These are phyloP conservation scores for Cryomyces antarcticus DNA, from an alignment of 495 filamentous ascomycete genomes.

Conservation along the genomic window DNA sequence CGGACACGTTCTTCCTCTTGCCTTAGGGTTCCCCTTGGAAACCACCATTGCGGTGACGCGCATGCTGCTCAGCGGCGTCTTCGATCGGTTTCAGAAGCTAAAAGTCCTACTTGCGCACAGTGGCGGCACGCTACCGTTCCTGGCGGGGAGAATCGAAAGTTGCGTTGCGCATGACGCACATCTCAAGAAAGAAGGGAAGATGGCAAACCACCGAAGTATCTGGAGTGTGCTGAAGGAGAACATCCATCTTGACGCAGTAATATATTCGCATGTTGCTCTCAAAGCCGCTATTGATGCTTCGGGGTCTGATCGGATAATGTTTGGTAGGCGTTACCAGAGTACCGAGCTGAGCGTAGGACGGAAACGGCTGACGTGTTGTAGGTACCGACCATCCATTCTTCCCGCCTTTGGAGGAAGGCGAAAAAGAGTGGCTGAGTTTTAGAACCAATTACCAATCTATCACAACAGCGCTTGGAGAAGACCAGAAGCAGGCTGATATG, in stretches of 20 bases:
- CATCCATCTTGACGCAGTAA: slow-evolving; percentile 76
- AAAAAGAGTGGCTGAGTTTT: slow-evolving; percentile 66
- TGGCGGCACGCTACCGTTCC: slow-evolving; percentile 73
- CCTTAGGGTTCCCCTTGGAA: slow-evolving; percentile 79
- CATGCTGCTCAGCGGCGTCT: slow-evolving; percentile 71
- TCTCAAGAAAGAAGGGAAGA: slow-evolving; percentile 30
- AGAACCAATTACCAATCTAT: slow-evolving; percentile 58
- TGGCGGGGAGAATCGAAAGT: slow-evolving; percentile 75
- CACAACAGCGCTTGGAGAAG: slow-evolving; percentile 31
- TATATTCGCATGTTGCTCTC: slow-evolving; percentile 55
- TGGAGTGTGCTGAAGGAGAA: slow-evolving; percentile 77
- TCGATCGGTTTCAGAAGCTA: slow-evolving; percentile 54
- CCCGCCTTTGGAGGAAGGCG: slow-evolving; percentile 40
- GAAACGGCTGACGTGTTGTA: slow-evolving; percentile 6
- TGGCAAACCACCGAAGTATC: slow-evolving; percentile 32
- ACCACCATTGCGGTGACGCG: slow-evolving; percentile 80
- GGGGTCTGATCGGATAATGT: slow-evolving; percentile 48
- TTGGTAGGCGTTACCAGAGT: slow-evolving; percentile 29
- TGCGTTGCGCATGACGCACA: slow-evolving; percentile 69
- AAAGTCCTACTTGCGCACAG: slow-evolving; percentile 68
- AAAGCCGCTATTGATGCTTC: slow-evolving; percentile 48
- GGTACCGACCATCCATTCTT: slow-evolving; percentile 92
- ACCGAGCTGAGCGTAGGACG: neutral
- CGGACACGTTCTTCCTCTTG: slow-evolving; percentile 74
- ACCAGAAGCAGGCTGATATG: slow-evolving; percentile 18